Evolutionary conservation across 306 rosid genomes (phyloP).

Genomic region (Citrullus amarus): DNA sequence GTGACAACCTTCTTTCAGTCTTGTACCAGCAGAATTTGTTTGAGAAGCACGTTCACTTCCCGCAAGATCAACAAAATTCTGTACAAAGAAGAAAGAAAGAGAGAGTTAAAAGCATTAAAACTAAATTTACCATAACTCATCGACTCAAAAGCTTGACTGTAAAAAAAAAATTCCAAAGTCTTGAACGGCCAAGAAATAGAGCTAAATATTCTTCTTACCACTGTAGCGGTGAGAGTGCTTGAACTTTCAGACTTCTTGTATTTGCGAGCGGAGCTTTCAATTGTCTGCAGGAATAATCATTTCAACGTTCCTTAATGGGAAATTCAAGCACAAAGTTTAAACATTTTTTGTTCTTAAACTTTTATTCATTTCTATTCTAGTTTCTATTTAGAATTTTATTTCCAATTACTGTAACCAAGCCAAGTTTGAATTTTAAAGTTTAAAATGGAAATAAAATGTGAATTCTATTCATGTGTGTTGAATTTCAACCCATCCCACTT

Average conservation of each 20-base stretch:
- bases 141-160: too few species aligned
- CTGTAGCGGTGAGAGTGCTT: constrained; percentile 52
- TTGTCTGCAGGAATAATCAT: constrained; percentile 41
- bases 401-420: too few species aligned
- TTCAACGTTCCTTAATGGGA: background rate
- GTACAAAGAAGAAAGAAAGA: constrained; percentile 11
- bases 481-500: too few species aligned
- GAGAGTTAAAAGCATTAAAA: background rate
- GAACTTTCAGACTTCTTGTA: constrained; percentile 25
- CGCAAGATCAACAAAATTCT: constrained; percentile 79
- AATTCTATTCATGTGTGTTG: too few species aligned
- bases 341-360: background rate
- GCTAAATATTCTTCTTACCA: constrained; percentile 29
- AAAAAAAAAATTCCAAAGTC: too few species aligned
- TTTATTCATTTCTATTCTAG: background rate
- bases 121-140: too few species aligned
- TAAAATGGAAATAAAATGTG: too few species aligned
- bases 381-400: too few species aligned
- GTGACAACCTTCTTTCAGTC: constrained; percentile 91
- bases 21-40: constrained; percentile 56
- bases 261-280: constrained; percentile 57
- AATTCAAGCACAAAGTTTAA: background rate
- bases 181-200: constrained; percentile 1
- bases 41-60: constrained; percentile 95
- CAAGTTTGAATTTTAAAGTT: too few species aligned